phyloP scores from a whole-genome alignment of 371 early-diverging fungal species.

The Syncephalastrum sp. region DNA sequence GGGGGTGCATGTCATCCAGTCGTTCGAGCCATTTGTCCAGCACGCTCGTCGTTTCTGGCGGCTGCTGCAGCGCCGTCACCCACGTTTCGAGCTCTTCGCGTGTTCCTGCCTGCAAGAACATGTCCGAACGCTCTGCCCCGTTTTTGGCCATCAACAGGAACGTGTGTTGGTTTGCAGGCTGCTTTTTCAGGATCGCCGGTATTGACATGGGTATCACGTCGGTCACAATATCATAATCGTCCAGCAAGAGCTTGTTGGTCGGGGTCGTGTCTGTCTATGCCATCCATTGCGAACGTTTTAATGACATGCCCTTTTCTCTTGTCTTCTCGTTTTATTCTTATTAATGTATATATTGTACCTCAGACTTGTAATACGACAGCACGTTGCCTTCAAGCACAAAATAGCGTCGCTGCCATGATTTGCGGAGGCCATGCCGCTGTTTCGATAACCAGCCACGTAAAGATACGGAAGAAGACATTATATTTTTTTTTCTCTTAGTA shows the following conservation, averaged over 20 bases:
- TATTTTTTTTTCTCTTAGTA: not conserved
- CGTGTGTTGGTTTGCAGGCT: slow-evolving; percentile 17
- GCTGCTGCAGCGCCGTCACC: slow-evolving; percentile 26
- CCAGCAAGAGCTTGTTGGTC: slow-evolving; percentile 27
- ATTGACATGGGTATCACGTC: slow-evolving; percentile 14
- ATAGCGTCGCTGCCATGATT: slow-evolving; percentile 19
- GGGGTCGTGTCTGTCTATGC: slow-evolving; percentile 30
- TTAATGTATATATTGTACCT: slow-evolving; percentile 16
- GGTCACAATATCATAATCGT: slow-evolving; percentile 28
- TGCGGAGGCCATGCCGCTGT: slow-evolving; percentile 42
- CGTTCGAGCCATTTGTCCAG: slow-evolving; percentile 46
- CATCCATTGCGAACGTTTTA: not conserved
- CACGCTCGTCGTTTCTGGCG: slow-evolving; percentile 26
- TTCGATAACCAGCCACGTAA: slow-evolving; percentile 37
- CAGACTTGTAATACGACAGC: slow-evolving; percentile 21
- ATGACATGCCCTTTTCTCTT: not conserved
- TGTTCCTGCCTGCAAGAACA: slow-evolving; percentile 33
- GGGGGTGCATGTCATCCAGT: slow-evolving; percentile 21
- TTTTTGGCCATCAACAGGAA: slow-evolving; percentile 36
- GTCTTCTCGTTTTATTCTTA: slow-evolving; percentile 21
- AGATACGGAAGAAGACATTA: slow-evolving; percentile 3
- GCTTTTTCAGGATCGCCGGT: slow-evolving; percentile 12
- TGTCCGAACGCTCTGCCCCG: slow-evolving; percentile 32
- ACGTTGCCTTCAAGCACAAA: slow-evolving; percentile 25
- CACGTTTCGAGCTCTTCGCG: slow-evolving; percentile 24